phyloP scores from a whole-genome alignment of 1,284 basidiomycete genomes.

The Ustilago lituana region DNA sequence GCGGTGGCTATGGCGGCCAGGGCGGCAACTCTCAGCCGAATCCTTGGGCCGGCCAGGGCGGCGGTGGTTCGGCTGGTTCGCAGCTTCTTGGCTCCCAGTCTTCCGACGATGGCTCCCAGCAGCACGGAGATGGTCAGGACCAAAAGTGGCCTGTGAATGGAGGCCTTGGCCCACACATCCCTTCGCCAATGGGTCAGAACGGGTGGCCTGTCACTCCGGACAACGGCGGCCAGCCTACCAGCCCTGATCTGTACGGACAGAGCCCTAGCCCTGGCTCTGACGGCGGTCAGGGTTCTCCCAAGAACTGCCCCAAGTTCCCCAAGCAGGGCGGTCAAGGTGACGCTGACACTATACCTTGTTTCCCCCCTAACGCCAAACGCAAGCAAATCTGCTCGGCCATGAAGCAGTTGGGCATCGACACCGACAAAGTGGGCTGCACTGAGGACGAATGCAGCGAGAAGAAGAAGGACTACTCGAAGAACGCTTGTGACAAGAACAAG shows the following conservation, averaged over 20 bases:
- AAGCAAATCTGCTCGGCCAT: conserved; percentile 47
- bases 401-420: conserved; percentile 44
- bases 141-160: too few relatives aligned
- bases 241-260: not conserved
- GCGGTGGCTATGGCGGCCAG: not conserved
- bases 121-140: too few relatives aligned
- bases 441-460: conserved; percentile 40
- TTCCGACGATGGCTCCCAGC: too few relatives aligned
- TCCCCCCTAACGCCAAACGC: conserved; percentile 24
- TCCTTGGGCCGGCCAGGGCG: too few relatives aligned
- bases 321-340: conserved; percentile 31
- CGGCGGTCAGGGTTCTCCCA: conserved; percentile 1
- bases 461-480: conserved; percentile 39
- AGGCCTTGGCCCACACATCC: too few relatives aligned
- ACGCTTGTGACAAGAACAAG: conserved; percentile 40
- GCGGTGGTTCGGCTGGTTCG: not conserved
- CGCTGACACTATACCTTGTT: conserved; percentile 39
- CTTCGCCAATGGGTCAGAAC: too few relatives aligned
- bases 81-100: not conserved
- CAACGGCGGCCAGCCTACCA: conserved; percentile 4
- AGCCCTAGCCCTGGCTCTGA: conserved; percentile 9
- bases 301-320: conserved; percentile 47
- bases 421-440: conserved; percentile 23
- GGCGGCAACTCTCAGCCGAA: too few relatives aligned
- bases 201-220: not conserved